Conservation (phyloP, 2,329 filamentous ascomycete species). For the Stachybotrys echinatus region DNA sequence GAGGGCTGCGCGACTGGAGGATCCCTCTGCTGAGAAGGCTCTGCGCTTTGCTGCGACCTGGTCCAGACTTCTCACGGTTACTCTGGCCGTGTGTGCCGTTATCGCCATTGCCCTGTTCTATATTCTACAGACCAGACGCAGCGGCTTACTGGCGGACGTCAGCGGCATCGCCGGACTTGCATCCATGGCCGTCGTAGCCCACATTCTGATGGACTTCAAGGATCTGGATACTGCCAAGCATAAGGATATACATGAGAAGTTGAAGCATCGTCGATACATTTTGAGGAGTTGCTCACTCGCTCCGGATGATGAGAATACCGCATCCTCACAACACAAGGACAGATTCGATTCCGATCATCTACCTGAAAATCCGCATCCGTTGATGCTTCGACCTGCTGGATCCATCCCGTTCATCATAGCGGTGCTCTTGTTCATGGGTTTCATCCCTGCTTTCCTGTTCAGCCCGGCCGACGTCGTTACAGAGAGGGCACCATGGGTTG, state of each 20-base stretch:
- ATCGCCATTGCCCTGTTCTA: slow-evolving; percentile 54
- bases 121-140: slow-evolving; percentile 56
- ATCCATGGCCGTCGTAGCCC: slow-evolving; percentile 68
- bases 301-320: slow-evolving; percentile 50
- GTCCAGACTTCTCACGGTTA: slow-evolving; percentile 55
- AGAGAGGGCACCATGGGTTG: slow-evolving; percentile 57
- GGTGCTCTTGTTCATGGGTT: slow-evolving; percentile 48
- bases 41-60: slow-evolving; percentile 53
- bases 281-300: slow-evolving; percentile 67
- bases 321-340: slow-evolving; percentile 35
- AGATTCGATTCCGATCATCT: slow-evolving; percentile 44
- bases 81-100: slow-evolving; percentile 51
- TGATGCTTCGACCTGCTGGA: slow-evolving; percentile 59
- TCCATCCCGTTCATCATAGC: slow-evolving; percentile 56
- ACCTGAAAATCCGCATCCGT: slow-evolving; percentile 59
- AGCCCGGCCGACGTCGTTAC: slow-evolving; percentile 47
- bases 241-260: slow-evolving; percentile 60
- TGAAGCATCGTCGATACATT: slow-evolving; percentile 63
- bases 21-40: slow-evolving; percentile 41
- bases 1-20: slow-evolving; percentile 33
- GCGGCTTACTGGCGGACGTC: slow-evolving; percentile 62
- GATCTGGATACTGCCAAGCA: slow-evolving; percentile 64
- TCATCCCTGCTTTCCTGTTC: slow-evolving; percentile 61
- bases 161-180: slow-evolving; percentile 70
- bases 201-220: slow-evolving; percentile 70